Percentiles rank a stretch among this genome's conserved stretches.
phyloP scores from a whole-genome alignment of 495 filamentous ascomycete species.

The Lasiosphaeria miniovina region DNA sequence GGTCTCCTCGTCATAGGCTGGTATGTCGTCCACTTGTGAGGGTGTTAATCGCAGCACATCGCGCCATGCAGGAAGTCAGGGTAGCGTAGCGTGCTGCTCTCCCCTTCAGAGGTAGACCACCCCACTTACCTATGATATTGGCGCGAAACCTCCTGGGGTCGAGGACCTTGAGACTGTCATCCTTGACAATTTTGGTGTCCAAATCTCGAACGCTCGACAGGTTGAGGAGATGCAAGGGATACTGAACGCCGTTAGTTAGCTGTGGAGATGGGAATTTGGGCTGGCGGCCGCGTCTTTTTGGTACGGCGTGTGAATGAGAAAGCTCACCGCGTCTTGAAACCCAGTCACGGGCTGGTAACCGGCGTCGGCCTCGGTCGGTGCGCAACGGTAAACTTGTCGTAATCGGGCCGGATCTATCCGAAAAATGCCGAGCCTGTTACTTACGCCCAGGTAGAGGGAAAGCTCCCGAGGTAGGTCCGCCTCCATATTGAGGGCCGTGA shows the following conservation, averaged over 20 bases:
- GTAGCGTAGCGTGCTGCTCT: background rate
- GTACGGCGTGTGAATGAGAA: slow-evolving; percentile 1
- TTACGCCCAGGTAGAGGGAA: slow-evolving; percentile 58
- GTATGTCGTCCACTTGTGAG: slow-evolving; percentile 35
- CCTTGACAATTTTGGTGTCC: slow-evolving; percentile 51
- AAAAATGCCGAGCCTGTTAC: slow-evolving; percentile 67
- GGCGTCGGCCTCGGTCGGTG: slow-evolving; percentile 62
- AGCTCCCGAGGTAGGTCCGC: slow-evolving; percentile 50
- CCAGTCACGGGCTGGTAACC: slow-evolving; percentile 76
- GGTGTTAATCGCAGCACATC: slow-evolving; percentile 15
- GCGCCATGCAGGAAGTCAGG: background rate
- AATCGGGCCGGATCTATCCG: slow-evolving; percentile 58
- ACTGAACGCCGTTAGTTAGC: slow-evolving; percentile 39
- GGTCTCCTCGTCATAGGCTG: slow-evolving; percentile 60
- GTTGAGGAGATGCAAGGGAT: slow-evolving; percentile 79
- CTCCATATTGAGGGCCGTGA: slow-evolving; percentile 59
- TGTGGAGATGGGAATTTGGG: background rate
- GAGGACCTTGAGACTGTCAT: slow-evolving; percentile 44
- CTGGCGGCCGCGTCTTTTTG: too few species aligned
- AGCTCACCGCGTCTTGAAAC: slow-evolving; percentile 75
- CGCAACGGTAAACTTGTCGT: slow-evolving; percentile 71
- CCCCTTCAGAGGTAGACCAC: background rate
- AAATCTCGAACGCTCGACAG: slow-evolving; percentile 71
- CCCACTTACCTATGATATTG: slow-evolving; percentile 66
- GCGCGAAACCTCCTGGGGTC: slow-evolving; percentile 73